Base-by-base conservation (phyloP, 306 rosid genomes). In the Vicia faba region DNA sequence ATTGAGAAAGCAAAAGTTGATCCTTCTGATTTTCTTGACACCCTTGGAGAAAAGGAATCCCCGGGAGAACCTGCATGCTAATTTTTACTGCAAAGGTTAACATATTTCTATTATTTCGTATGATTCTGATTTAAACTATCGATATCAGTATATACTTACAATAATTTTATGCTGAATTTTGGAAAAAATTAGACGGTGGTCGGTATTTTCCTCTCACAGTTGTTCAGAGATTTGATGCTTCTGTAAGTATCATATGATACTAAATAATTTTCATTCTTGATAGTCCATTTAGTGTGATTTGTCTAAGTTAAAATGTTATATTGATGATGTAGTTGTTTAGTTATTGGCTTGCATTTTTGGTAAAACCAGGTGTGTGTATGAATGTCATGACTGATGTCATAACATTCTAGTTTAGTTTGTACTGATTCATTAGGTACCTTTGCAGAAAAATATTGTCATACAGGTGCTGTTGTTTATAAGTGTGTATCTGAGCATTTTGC, bases 41-140 rank as follows among this genome's bases (percentile, higher is more conserved):
- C 82, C 9, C 97, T 93, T 35, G 96, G 97, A 9, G 96, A 95
- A 58, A 78, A 80, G 7, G 66, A 81, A 80, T 86, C 98, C 61
- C 97, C 10, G 98, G 98, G 59, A 89, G 95, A 75, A 89, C 96
- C 15, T 93, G 96, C 96, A 92, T 92, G 97, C 96, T 92, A 64
- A 28, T 92, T 79, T 92, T 87, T 62, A 87, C 97, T 31, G 82
- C 95, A 8, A 78, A 84, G 92, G 97, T 92, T 71, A 61, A 46
- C 70, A 45, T 66, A 19, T 28, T 71, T 67, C 28, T 55, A 11
- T 25, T 1, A 1, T 14, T 14, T 59, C 54, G 12, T 26, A 61
- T 40, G 7, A 11, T 61, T 23, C 4, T 45, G 16, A 67, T 61
- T 76, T 58, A 58, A 64, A 8, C 48, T 45, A 11, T 49, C 28